Conservation (phyloP, 2,329 filamentous ascomycete genomes). For the Cercospora sp. region DNA sequence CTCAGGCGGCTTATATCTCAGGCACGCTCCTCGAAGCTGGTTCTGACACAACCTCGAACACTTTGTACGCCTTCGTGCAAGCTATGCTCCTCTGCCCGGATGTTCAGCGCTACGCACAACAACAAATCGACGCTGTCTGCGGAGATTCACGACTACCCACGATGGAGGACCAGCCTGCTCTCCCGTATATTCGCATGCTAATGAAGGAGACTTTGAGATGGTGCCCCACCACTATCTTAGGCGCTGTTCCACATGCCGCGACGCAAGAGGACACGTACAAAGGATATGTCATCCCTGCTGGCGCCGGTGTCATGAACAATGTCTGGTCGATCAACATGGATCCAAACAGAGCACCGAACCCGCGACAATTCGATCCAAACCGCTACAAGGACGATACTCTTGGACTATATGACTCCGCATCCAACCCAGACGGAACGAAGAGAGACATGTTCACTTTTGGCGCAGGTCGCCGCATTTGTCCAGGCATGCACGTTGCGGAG, state of each 20-base stretch:
- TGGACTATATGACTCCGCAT: slow-evolving; percentile 34
- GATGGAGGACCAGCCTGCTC: slow-evolving; percentile 22
- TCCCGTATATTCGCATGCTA: slow-evolving; percentile 24
- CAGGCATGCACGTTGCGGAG: slow-evolving; percentile 36
- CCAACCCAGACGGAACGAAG: slow-evolving; percentile 24
- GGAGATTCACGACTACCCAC: slow-evolving; percentile 23
- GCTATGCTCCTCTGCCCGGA: slow-evolving; percentile 33
- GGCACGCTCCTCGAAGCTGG: slow-evolving; percentile 42
- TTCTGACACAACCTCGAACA: slow-evolving; percentile 43
- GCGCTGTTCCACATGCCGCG: slow-evolving; percentile 30
- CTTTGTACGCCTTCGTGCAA: slow-evolving; percentile 40
- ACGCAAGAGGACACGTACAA: slow-evolving; percentile 32
- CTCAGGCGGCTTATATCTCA: slow-evolving; percentile 38
- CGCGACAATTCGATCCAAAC: slow-evolving; percentile 30
- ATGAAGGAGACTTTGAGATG: slow-evolving; percentile 30
- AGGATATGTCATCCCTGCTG: slow-evolving; percentile 32
- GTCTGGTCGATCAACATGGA: slow-evolving; percentile 33
- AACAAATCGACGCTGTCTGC: slow-evolving; percentile 29
- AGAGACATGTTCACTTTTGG: slow-evolving; percentile 30
- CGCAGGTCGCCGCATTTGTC: slow-evolving; percentile 35
- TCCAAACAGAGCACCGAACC: slow-evolving; percentile 23
- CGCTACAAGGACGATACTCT: slow-evolving; percentile 30
- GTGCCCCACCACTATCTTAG: slow-evolving; percentile 23
- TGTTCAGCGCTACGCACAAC: slow-evolving; percentile 22
- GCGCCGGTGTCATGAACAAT: slow-evolving; percentile 30